Evolutionary conservation across 495 filamentous ascomycete species (phyloP), one percentile per base, ranked within the genome.

Genomic region (Darksidea phi): DNA sequence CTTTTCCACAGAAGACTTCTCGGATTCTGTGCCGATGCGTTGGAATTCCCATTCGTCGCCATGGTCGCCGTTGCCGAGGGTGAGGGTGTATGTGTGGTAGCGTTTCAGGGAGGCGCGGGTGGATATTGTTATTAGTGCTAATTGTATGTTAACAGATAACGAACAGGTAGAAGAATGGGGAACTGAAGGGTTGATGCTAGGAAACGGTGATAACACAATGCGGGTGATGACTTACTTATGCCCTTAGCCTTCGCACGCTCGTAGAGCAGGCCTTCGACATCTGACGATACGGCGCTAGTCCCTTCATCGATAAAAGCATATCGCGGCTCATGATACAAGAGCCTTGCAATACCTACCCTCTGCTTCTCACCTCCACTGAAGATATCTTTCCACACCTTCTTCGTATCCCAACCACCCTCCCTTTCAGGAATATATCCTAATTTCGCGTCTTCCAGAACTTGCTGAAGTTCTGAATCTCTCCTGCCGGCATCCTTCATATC

Each of bases 321-420:
- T 45, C 88, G 79, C 24, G 94, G 94, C 74, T 97, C 91, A 69
- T 97, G 95, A 72, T 99, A 97, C 63, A 97, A 78, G 21, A 97
- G 70, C 48, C 95, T 79, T 7, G 95, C 95, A 66, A 97, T 88
- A 7, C 84, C 90, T 78, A 97, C 87, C 23, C 95, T 79, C 74
- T 99, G 95, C 76, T 99, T 99, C 78, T 99, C 95, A n/a, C 95
- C 95, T 11, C 95, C 95, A 59, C 86, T 91, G 17, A 99, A 74
- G 10, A 99, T 90, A 68, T 97, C 94, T 76, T 97, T 97, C 95
- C 95, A 99, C 66, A 95, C 94, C 75, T 99, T 97, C 24, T 88
- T 79, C 20, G 89, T 88, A 69, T 99, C 91, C 93, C 92, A 99
- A 12, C 95, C 95, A 23, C 92, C 95, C 76, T 99, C 95, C 18